Evolutionary conservation across 2,329 filamentous ascomycete genomes (phyloP), one percentile per base, ranked within the genome.

Genomic region (Chaetomiaceae sp.): DNA sequence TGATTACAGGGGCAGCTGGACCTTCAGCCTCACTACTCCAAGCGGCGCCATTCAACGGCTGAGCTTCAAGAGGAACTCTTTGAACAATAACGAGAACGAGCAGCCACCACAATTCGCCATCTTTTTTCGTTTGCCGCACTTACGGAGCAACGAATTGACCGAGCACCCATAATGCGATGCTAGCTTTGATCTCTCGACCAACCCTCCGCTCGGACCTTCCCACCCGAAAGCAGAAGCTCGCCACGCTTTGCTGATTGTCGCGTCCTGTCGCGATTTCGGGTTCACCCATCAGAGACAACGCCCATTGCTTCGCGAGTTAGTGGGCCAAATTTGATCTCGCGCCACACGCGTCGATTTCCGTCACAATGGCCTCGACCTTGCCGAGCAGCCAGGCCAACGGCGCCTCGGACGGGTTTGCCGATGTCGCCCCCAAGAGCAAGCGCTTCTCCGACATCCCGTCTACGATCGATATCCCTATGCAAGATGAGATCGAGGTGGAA

Each of bases 401-500:
- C 26, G 44, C 30, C 40, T 30, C 46, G 10, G 47, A 53, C 29
- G 48, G 48, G 45, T 39, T 44, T 15, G 45, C 49, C 20, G 58
- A 58, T 29, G 72, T 57, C 47, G 56, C 56, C 18, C 69, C 70
- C 11, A 65, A 65, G 49, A 77, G 74, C 68, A 73, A 70, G 56
- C 77, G 81, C 54, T 84, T 83, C 62, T 75, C 77, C 50, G 77
- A 83, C 54, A 81, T 84, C 51, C 79, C 81, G 42, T 70, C 74
- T 14, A 76, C 78, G 38, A 81, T 84, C 62, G 81, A 84, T 58
- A 79, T 84, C 50, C 80, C 80, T 14, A 78, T 83, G 8, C 76
- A 81, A 55, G 80, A 83, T 57, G 80, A 83, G 55, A 79, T 89
- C 60, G 80, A 79, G 43, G 93, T 98, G 65, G 93, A 97, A 70